Base-by-base conservation (phyloP, 1,284 basidiomycete species). In the Austropuccinia psidii region DNA sequence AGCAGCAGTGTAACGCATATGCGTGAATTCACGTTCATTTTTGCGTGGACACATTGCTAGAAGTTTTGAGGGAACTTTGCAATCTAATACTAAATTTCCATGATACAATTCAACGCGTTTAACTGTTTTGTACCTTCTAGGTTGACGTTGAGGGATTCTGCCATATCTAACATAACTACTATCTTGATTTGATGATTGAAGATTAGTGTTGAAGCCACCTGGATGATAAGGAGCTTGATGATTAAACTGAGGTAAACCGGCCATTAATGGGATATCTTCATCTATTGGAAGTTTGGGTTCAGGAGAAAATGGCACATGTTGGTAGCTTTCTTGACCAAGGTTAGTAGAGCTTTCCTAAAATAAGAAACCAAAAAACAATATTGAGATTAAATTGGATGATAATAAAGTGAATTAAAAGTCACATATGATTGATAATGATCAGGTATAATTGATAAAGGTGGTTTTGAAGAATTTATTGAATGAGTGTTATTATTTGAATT, bases 1-100 rank as follows among this genome's bases (percentile, higher is more conserved):
- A n/a, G 90, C 90, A 0, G 91, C 92, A 1, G 88, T 89, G 82
- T 94, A 93, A 7, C 94, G 87, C 91, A 97, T 92, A 81, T 93
- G 89, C 1, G 91, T 92, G 80, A 93, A 95, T 81, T 98, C 95
- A 74, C 90, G 86, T 75, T 91, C 90, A 66, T 64, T 45, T 31
- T 64, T 64, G 7, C 60, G 37, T 1, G 86, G 83, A 76, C 89
- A 91, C 83, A 91, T 87, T 74, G 90, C 87, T 24, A 95, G 84
- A 31, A 95, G 83, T 80, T 91, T 93, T 13, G 88, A 85, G 0
- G 93, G 93, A 1, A 95, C 91, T 0, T 89, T 86, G 35, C 88
- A 87, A 80, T 96, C 93, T 45, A 93, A 83, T 1, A 96, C 91
- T 62, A 94, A 87, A 81, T 96, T 93, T 2, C 93, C 93, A 76